A percentile compares a stretch with the other conserved stretches of the same genome.
Evolutionary conservation across 139 green algal species (phyloP).

Genomic region (Picochlorum sp.): DNA sequence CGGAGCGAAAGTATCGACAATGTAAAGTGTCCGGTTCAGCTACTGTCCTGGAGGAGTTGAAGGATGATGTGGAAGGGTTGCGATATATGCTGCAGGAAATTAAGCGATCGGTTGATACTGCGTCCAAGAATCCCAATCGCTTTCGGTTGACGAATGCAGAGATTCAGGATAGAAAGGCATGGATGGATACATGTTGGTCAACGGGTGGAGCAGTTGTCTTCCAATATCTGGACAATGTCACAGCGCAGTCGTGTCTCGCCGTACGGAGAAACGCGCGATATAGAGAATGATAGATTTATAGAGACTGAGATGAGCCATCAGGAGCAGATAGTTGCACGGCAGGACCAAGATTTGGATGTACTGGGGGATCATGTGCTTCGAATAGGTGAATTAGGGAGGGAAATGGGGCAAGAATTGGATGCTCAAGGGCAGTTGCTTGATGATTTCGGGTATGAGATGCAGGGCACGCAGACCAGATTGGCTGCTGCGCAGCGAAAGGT

Average conservation of each 20-base stretch:
- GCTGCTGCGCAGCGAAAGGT: constrained; percentile 69
- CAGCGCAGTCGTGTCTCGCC: constrained; percentile 3
- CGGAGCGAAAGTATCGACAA: not conserved
- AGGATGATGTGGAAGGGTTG: constrained; percentile 44
- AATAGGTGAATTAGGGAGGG: constrained; percentile 64
- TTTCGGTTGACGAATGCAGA: constrained; percentile 68
- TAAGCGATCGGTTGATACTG: constrained; percentile 58
- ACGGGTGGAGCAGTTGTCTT: constrained; percentile 26
- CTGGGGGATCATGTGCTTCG: constrained; percentile 60
- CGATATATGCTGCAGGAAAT: constrained; percentile 55
- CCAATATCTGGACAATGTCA: not conserved
- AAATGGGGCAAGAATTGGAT: constrained; percentile 74
- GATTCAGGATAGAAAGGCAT: constrained; percentile 51
- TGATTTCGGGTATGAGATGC: constrained; percentile 66
- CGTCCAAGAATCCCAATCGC: constrained; percentile 58
- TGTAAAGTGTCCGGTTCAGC: constrained; percentile 5
- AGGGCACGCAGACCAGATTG: constrained; percentile 56
- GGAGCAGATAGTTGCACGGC: constrained; percentile 58
- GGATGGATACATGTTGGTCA: constrained; percentile 47
- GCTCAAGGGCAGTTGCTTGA: constrained; percentile 46
- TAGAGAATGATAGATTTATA: constrained; percentile 64
- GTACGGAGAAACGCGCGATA: not conserved
- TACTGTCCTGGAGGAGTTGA: constrained; percentile 5
- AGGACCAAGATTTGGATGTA: constrained; percentile 67
- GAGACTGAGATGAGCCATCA: constrained; percentile 46